phyloP scores from a whole-genome alignment of 148 eudicot genomes.

The Diospyros lotus region DNA sequence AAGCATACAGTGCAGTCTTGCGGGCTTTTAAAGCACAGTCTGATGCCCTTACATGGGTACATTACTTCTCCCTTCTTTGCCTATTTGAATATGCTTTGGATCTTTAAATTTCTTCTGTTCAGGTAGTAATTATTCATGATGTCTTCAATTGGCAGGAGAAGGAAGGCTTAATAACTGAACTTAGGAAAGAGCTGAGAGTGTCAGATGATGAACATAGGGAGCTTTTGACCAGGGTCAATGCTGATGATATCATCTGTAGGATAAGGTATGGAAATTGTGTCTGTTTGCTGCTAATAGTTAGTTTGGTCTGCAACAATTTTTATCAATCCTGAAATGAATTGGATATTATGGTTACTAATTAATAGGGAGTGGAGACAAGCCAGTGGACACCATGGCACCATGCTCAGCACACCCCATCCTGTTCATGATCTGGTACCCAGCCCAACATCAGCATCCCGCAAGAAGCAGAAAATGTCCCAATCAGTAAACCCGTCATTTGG shows the following conservation, averaged over 20 bases:
- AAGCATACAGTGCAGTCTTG: slow-evolving; percentile 79
- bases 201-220: slow-evolving; percentile 97
- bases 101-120: slow-evolving; percentile 12
- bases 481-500: slow-evolving; percentile 42
- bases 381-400: slow-evolving; percentile 43
- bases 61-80: background rate
- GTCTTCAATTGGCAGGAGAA: slow-evolving; percentile 54
- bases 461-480: slow-evolving; percentile 62
- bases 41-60: slow-evolving; percentile 94
- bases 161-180: slow-evolving; percentile 87
- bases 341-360: slow-evolving; percentile 10
- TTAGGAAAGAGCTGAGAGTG: slow-evolving; percentile 90
- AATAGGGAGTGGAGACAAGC: slow-evolving; percentile 89
- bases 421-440: slow-evolving; percentile 53
- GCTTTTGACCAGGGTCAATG: slow-evolving; percentile 66
- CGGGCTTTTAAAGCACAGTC: slow-evolving; percentile 97
- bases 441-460: slow-evolving; percentile 70
- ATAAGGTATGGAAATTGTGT: slow-evolving; percentile 46
- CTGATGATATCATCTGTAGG: slow-evolving; percentile 65
- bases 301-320: background rate
- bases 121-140: slow-evolving; percentile 17
- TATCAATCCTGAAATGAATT: slow-evolving; percentile 11
- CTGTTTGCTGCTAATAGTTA: background rate
- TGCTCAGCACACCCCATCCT: slow-evolving; percentile 39
- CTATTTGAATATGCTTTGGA: background rate